These are phyloP conservation scores for Mrakia gelida DNA, from an alignment of 768 basidiomycete genomes.

Conservation along the genomic window DNA sequence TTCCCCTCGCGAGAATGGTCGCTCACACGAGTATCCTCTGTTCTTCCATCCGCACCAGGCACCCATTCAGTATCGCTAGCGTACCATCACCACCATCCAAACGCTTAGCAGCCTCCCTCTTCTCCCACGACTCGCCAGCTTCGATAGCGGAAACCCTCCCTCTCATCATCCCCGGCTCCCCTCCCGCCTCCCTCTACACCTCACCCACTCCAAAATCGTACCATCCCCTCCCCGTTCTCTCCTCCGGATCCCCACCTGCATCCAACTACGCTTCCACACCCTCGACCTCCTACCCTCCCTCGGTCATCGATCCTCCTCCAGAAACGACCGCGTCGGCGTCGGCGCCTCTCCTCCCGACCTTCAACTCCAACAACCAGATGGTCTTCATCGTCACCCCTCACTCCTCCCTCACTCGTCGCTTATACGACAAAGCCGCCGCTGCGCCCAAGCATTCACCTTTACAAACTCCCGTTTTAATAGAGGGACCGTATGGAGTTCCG, in stretches of 20 bases:
- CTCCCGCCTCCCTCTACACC: neutral
- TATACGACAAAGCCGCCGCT: neutral
- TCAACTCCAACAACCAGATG: slow-evolving; percentile 14
- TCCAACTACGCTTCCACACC: neutral
- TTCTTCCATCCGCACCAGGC: neutral
- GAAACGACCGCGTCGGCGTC: neutral
- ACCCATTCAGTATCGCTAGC: slow-evolving; percentile 17
- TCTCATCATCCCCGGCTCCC: neutral
- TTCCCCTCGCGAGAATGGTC: neutral
- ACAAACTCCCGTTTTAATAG: slow-evolving; percentile 2
- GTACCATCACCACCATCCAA: neutral
- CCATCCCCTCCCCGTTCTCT: neutral
- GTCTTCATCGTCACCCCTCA: slow-evolving; percentile 17
- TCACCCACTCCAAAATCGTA: neutral
- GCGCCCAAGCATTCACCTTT: neutral
- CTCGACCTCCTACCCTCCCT: slow-evolving; percentile 4
- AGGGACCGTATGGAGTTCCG: slow-evolving; percentile 15
- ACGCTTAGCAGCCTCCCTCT: neutral
- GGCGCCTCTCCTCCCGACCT: neutral
- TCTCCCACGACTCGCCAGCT: neutral
- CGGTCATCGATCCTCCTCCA: neutral
- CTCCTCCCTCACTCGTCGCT: slow-evolving; percentile 14
- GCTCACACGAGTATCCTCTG: neutral
- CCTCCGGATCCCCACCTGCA: neutral
- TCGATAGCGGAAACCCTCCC: slow-evolving; percentile 4